phyloP scores from a whole-genome alignment of 2,329 filamentous ascomycete genomes.

The Pseudogymnoascus sp. region DNA sequence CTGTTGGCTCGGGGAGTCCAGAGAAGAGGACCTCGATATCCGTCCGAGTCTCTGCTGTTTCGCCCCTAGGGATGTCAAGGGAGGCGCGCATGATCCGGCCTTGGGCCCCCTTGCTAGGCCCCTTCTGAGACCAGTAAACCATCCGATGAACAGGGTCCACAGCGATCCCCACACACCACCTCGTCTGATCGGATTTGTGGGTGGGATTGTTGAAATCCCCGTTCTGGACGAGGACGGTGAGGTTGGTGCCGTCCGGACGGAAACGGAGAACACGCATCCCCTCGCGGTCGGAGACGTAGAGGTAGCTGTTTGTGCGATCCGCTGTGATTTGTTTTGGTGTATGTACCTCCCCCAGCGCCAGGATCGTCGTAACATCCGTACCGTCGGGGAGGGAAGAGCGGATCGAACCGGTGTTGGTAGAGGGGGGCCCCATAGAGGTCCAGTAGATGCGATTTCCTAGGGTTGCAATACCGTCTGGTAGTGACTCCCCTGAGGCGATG shows the following conservation, averaged over 20 bases:
- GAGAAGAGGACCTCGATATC: constrained; percentile 29
- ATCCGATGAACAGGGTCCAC: constrained; percentile 38
- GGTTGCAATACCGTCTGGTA: constrained; percentile 33
- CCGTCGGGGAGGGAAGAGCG: constrained; percentile 39
- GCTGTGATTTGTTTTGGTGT: constrained; percentile 41
- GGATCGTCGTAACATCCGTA: constrained; percentile 35
- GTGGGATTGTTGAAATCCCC: constrained; percentile 14
- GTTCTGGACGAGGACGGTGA: constrained; percentile 29
- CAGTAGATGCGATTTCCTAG: constrained; percentile 37
- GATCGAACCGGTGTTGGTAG: constrained; percentile 15
- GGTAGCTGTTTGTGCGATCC: constrained; percentile 11
- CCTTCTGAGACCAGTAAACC: constrained; percentile 54
- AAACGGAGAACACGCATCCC: constrained; percentile 35
- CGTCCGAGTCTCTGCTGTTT: constrained; percentile 11
- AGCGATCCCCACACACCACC: constrained; percentile 13
- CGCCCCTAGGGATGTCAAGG: constrained; percentile 32
- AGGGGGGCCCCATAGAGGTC: constrained; percentile 42
- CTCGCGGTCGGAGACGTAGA: constrained; percentile 41
- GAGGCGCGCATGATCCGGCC: constrained; percentile 48
- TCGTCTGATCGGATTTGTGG: constrained; percentile 12
- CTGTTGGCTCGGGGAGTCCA: constrained; percentile 48
- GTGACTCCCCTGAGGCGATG: too few species aligned
- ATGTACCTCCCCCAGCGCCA: constrained; percentile 38
- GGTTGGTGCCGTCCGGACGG: constrained; percentile 33
- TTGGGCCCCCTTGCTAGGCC: constrained; percentile 40